Evolutionary conservation across 2,329 filamentous ascomycete genomes (phyloP).

Genomic region (Trichophaea hybrida): DNA sequence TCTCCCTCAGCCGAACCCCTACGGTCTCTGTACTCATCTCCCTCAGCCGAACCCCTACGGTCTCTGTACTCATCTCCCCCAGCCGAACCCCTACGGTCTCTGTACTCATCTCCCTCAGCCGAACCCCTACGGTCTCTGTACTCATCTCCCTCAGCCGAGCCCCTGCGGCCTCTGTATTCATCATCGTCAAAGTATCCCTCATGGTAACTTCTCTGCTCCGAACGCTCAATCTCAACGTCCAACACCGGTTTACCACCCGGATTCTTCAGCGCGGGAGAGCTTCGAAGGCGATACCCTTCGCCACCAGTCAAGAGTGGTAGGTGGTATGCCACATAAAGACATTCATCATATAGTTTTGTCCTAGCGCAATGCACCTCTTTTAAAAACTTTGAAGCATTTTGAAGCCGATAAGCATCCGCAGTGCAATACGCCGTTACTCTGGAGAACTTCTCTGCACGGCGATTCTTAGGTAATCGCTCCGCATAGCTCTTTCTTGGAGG

Average conservation of each 20-base stretch:
- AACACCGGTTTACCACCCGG: slow-evolving; percentile 84
- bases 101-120: slow-evolving; percentile 35
- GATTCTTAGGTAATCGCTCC: slow-evolving; percentile 76
- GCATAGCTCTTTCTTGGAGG: slow-evolving; percentile 67
- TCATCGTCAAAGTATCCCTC: slow-evolving; percentile 73
- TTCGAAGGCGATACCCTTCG: slow-evolving; percentile 76
- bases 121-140: neutral
- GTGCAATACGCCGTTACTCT: slow-evolving; percentile 93
- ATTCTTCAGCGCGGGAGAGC: slow-evolving; percentile 80
- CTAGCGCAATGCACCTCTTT: slow-evolving; percentile 75
- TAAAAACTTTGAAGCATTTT: slow-evolving; percentile 74
- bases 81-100: slow-evolving; percentile 28
- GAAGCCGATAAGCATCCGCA: slow-evolving; percentile 82
- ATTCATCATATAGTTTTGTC: slow-evolving; percentile 96
- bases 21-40: too few species aligned
- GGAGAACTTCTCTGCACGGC: slow-evolving; percentile 73
- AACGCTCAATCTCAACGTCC: slow-evolving; percentile 91
- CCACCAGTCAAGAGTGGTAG: slow-evolving; percentile 70
- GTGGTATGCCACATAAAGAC: slow-evolving; percentile 89
- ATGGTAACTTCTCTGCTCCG: slow-evolving; percentile 74
- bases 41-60: neutral
- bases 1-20: too few species aligned
- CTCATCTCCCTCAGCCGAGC: slow-evolving; percentile 27
- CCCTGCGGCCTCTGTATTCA: slow-evolving; percentile 34
- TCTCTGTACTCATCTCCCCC: slow-evolving; percentile 25